Conservation (phyloP, 2,329 filamentous ascomycete genomes). For the Didymella pomorum region DNA sequence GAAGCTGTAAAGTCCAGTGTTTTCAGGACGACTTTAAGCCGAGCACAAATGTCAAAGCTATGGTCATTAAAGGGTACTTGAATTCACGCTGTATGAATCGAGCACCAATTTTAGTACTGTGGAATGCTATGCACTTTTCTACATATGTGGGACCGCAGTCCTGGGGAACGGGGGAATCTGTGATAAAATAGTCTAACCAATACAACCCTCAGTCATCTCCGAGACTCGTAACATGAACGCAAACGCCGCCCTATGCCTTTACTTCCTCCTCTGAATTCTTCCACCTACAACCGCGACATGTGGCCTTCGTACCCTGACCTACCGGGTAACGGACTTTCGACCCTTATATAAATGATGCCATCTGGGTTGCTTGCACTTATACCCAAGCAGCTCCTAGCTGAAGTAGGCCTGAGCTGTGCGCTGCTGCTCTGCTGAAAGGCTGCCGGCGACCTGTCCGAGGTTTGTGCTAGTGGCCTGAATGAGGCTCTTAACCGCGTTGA, state of each 20-base stretch:
- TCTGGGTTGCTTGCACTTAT: constrained; percentile 6
- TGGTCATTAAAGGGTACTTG: not conserved
- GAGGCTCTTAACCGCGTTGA: constrained; percentile 78
- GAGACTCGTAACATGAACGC: constrained; percentile 9
- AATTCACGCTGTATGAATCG: too few relatives aligned
- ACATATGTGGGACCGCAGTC: constrained; percentile 13
- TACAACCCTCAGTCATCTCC: constrained; percentile 11
- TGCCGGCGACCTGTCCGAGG: constrained; percentile 75
- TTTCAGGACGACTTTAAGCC: too few relatives aligned
- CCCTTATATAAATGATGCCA: constrained; percentile 2
- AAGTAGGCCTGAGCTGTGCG: constrained; percentile 80
- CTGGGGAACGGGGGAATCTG: constrained; percentile 30
- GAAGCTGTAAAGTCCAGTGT: not conserved
- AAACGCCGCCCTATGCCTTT: constrained; percentile 18
- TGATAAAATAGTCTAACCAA: constrained; percentile 30
- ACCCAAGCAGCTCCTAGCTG: constrained; percentile 57
- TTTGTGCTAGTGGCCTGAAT: constrained; percentile 78
- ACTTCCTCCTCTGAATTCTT: constrained; percentile 7
- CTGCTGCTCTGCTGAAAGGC: constrained; percentile 81
- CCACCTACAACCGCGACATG: not conserved
- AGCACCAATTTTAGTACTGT: not conserved
- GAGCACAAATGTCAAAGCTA: not conserved
- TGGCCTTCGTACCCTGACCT: not conserved
- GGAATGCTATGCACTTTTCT: constrained; percentile 14
- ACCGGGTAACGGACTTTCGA: not conserved